Percentiles rank a stretch among this genome's conserved stretches.
phyloP scores from a whole-genome alignment of 2,329 filamentous ascomycete genomes.

The Arthrobotrys sphaeroides region DNA sequence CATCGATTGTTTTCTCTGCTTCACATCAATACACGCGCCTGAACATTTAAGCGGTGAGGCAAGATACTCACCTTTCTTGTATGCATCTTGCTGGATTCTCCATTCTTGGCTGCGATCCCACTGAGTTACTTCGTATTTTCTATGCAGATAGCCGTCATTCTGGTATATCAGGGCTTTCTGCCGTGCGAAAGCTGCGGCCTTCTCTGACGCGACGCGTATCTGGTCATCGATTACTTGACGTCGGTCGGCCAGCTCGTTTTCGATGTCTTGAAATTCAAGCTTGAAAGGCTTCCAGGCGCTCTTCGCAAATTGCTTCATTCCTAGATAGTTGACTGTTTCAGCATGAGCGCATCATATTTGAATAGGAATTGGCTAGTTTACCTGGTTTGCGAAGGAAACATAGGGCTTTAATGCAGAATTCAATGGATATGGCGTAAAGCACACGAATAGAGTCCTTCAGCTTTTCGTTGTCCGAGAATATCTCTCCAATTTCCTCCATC shows the following conservation, averaged over 20 bases:
- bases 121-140: not conserved
- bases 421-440: constrained; percentile 4
- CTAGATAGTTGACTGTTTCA: not conserved
- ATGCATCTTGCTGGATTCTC: not conserved
- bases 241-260: not conserved
- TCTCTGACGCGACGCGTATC: not conserved
- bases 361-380: not conserved
- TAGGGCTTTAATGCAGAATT: not conserved
- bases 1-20: not conserved
- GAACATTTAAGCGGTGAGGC: not conserved
- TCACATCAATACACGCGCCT: not conserved
- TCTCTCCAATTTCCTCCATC: constrained; percentile 6
- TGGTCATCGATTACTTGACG: not conserved
- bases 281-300: constrained; percentile 13
- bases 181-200: not conserved
- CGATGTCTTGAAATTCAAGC: constrained; percentile 1
- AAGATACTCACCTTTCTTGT: not conserved
- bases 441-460: constrained; percentile 11
- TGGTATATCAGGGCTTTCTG: constrained; percentile 7
- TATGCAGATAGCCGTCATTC: constrained; percentile 2
- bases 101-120: not conserved
- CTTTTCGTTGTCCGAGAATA: constrained; percentile 1
- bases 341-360: not conserved
- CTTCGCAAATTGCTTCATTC: constrained; percentile 1
- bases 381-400: constrained; percentile 12